Base-by-base conservation (phyloP, 1,284 basidiomycete species). In the Ustilago curta region DNA sequence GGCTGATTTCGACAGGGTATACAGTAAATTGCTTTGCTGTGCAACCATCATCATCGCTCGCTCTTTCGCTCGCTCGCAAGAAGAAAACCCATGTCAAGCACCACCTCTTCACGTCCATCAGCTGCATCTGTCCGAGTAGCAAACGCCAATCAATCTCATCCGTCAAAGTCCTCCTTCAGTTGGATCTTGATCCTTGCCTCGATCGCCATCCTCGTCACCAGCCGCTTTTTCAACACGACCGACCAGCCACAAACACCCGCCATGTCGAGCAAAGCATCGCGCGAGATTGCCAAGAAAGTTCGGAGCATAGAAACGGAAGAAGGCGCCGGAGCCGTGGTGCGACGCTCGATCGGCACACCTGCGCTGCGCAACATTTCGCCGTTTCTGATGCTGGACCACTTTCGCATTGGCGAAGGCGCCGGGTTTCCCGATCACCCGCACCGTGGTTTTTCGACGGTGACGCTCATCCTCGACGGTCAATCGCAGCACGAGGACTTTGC, bases 401-500 rank as follows among this genome's bases (percentile, higher is more conserved):
- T 74, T 68, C 90, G 89, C 87, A 83, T 88, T 59, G 89, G 18
- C 2, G 81, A 83, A 37, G 88, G 87, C 14, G 85, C 87, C 19
- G 88, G 88, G 1, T 89, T 89, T 78, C 86, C 87, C 0, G 86
- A 96, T 82, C 94, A 96, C 78, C 93, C 94, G 2, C 94, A 96
- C 84, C 48, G 78, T 1, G 78, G 76, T 8, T 57, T 73, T 69
- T 66, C 82, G 4, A 87, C 88, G 0, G 83, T 88, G 1, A 95
- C 94, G 0, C 96, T 95, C 84, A 91, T 97, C 89, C 87, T 95
- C 0, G 88, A 93, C 84, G 95, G 95, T 87, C 90, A 82, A 51
- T 91, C 90, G 76, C 88, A 89, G 63, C 95, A 98, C 81, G 95
- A 98, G 86, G 96, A 98, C 84, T 96, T 94, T 31, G 91, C 91